Evolutionary conservation across 306 rosid species (phyloP), one percentile per base, ranked within the genome.

Genomic region (Dryas alaskensis): DNA sequence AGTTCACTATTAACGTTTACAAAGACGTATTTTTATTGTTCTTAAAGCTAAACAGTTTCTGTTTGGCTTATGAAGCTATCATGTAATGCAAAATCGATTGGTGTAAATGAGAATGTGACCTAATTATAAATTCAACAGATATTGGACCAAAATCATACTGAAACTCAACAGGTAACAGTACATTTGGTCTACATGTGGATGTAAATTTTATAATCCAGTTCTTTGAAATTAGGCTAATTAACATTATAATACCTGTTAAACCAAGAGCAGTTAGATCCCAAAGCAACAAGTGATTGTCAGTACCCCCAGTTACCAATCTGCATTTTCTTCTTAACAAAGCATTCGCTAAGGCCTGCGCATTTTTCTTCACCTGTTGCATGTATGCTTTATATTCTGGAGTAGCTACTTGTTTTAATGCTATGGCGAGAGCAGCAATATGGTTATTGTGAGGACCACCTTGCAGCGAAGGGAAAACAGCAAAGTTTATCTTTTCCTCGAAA

Each of bases 361-460:
- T 93, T 85, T 82, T 93, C 87, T 85, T 89, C 82, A 90, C 93
- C 78, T 83, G 92, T 75, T 84, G 89, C 82, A 92, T 89, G 78
- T 89, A 92, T 47, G 80, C 85, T 81, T 83, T 89, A 83, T 89
- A 92, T 66, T 89, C 92, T 8, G 84, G 87, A 79, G 92, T 81
- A 52, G 92, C 93, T 72, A 90, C 92, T 83, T 92, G 96, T 81
- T 89, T 89, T 53, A 92, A 83, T 73, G 97, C 90, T 74, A 90
- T 73, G 67, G 96, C 90, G 72, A 90, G 96, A 45, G 98, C 98
- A 78, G 96, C 92, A 82, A 87, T 84, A 81, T 86, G 89, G 77
- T 89, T 92, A 70, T 90, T 90, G 81, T 93, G 96, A 31, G 97
- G 98, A 69, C 93, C 98, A 81, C 97, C 98, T 86, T 90, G 97